Evolutionary conservation across 2,329 filamentous ascomycete species (phyloP).

Genomic region (Cladorrhinum sp.): DNA sequence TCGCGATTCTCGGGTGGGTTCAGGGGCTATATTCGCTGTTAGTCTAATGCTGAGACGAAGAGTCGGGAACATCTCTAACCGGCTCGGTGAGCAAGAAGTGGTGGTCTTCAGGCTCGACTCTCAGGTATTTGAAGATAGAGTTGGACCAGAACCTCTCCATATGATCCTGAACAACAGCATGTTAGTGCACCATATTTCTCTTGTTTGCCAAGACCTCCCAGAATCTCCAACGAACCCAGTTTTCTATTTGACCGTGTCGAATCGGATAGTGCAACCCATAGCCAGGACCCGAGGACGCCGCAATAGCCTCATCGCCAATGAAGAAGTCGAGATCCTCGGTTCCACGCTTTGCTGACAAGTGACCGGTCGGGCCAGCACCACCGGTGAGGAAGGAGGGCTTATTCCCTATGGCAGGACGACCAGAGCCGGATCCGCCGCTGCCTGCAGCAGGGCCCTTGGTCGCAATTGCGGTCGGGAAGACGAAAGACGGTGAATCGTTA

Average conservation of each 20-base stretch:
- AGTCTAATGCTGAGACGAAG: conserved; percentile 8
- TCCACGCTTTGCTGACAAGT: conserved; percentile 87
- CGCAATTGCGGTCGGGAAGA: conserved; percentile 97
- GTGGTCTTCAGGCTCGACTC: conserved; percentile 97
- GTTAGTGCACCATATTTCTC: conserved; percentile 28
- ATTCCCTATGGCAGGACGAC: conserved; percentile 84
- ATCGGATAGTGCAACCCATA: conserved; percentile 98
- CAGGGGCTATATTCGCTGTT: conserved; percentile 62
- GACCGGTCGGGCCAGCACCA: conserved; percentile 76
- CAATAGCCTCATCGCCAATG: conserved; percentile 93
- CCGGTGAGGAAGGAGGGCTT: conserved; percentile 95
- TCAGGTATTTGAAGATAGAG: conserved; percentile 99
- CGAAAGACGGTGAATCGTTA: conserved; percentile 98
- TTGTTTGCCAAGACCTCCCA: neutral
- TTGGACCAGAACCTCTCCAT: conserved; percentile 99
- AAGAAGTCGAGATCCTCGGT: conserved; percentile 99
- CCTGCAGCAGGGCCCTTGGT: conserved; percentile 78
- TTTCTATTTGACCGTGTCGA: conserved; percentile 96
- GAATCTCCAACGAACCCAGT: conserved; percentile 67
- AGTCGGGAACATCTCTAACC: conserved; percentile 43
- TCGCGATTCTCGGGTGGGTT: conserved; percentile 99
- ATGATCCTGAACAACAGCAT: conserved; percentile 65
- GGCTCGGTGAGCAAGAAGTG: conserved; percentile 98
- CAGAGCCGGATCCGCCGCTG: conserved; percentile 74
- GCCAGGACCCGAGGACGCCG: conserved; percentile 78